Conservation (phyloP, 495 filamentous ascomycete genomes). For the Xylaria cubensis region DNA sequence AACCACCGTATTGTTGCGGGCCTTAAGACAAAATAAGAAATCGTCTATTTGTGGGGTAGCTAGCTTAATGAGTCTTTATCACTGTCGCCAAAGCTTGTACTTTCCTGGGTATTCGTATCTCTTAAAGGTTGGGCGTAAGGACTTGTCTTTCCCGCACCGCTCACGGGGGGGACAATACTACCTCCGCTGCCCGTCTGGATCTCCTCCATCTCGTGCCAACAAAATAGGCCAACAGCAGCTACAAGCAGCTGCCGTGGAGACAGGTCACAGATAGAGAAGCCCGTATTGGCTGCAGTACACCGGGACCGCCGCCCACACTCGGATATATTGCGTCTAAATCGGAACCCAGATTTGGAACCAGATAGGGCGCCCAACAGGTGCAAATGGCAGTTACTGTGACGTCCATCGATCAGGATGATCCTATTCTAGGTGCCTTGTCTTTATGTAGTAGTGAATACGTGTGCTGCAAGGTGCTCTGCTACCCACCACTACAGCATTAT, state of each 20-base stretch:
- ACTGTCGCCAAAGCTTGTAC: neutral
- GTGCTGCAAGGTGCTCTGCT: constrained; percentile 5
- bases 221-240: neutral
- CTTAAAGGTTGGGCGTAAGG: neutral
- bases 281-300: constrained; percentile 10
- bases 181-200: no score
- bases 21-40: neutral
- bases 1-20: neutral
- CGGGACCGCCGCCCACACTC: neutral
- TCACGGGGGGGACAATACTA: no score
- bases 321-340: neutral
- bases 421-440: neutral
- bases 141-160: no score
- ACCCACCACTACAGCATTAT: neutral
- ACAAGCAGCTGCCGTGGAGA: neutral
- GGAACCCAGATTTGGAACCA: constrained; percentile 1
- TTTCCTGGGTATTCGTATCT: neutral
- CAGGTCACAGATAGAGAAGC: neutral
- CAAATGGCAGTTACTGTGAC: neutral
- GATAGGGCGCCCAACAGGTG: neutral
- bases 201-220: neutral
- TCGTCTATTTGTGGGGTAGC: neutral
- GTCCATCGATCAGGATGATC: neutral
- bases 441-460: constrained; percentile 7
- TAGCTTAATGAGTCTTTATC: neutral